Base-by-base conservation (phyloP, 306 rosid genomes). In the Cercis canadensis region DNA sequence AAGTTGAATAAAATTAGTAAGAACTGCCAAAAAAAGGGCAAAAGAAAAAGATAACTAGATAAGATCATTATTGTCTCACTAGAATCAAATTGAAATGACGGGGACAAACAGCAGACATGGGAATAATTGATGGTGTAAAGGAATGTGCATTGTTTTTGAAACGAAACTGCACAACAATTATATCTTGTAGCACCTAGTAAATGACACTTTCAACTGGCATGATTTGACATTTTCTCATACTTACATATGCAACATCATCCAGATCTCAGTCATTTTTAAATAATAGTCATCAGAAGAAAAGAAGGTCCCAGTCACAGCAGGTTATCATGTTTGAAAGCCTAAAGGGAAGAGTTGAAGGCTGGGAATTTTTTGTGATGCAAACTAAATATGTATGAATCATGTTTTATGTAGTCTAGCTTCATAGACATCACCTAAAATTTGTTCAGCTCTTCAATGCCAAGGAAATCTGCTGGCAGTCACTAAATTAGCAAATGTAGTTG, bases 281-380 rank as follows among this genome's bases (percentile, higher is more conserved):
- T 24, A 3, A 3, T 24, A 24, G 29, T 24, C 29, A 24, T 24
- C 29, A 24, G 29, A 24, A 24, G 29, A 24, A 24, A 24, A 1
- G 29, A 24, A 24, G 3, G 29, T 24, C 29, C 29, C 29, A 24
- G 29, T 24, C 29, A n/a, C n/a, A 24, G 29, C 29, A 24, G 29
- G 29, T 24, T 24, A 24, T 24, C 29, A 24, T 24, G 29, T 4
- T 37, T 6, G 43, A 37, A 37, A 37, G 10, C 43, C 43, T 6
- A 9, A 11, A 16, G 19, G 10, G 6, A 18, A 47, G 8, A 6
- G 43, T 21, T 14, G 11, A 45, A 62, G 36, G 53, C 54, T 5
- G 31, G 66, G 31, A 60, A 16, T 37, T 40, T 49, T 29, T 14
- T 54, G 21, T 45, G 34, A 61, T 40, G 51, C 67, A 61, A 40